Evolutionary conservation across 305 asterid species (phyloP).

Genomic region (Solanum hybrid): DNA sequence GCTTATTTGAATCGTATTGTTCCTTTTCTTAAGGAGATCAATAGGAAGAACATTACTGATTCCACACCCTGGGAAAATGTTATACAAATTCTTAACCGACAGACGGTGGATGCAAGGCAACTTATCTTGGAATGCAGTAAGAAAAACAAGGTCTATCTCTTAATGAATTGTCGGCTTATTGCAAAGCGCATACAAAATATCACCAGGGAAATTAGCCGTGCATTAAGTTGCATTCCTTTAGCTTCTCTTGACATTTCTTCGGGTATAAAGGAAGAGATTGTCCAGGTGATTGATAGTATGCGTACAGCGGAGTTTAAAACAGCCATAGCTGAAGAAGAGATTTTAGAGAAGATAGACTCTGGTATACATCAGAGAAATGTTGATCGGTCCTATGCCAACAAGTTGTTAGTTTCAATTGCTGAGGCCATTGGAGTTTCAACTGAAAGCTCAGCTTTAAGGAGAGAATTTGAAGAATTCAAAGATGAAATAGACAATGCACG

Average conservation of each 20-base stretch:
- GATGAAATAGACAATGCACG: conserved; percentile 39
- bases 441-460: conserved; percentile 35
- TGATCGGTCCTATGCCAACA: conserved; percentile 51
- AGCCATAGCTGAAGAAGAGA: conserved; percentile 43
- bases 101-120: conserved; percentile 28
- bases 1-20: conserved; percentile 33
- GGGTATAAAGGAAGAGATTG: conserved; percentile 32
- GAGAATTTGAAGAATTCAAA: conserved; percentile 50
- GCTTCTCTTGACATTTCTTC: conserved; percentile 36
- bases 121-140: conserved; percentile 39
- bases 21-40: conserved; percentile 42
- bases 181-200: conserved; percentile 35
- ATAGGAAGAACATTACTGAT: conserved; percentile 16
- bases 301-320: conserved; percentile 39
- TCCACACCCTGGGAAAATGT: conserved; percentile 26
- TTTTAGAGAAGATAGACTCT: conserved; percentile 43
- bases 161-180: conserved; percentile 37
- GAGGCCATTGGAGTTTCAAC: conserved; percentile 49
- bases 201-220: conserved; percentile 41
- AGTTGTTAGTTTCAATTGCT: conserved; percentile 44
- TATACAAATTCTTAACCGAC: conserved; percentile 29
- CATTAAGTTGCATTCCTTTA: conserved; percentile 36
- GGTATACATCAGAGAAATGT: conserved; percentile 51
- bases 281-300: conserved; percentile 29
- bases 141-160: conserved; percentile 46